Percentiles rank a stretch among this genome's conserved stretches.
Evolutionary conservation across 805 yeast species (phyloP).

Genomic region (Nakazawaea siamensis): DNA sequence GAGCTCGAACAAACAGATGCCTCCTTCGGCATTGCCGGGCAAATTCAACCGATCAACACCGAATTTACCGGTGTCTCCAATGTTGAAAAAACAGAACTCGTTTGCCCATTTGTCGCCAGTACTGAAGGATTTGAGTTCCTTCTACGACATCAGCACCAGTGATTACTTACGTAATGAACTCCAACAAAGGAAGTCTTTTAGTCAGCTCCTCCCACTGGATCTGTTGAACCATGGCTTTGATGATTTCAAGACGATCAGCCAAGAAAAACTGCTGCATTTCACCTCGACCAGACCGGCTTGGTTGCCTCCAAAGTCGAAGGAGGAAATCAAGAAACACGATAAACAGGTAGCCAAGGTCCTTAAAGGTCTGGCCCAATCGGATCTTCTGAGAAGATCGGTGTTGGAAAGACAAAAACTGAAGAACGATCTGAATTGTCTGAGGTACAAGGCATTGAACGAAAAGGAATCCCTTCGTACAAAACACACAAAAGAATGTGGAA

Average conservation of each 20-base stretch:
- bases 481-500: slow-evolving; percentile 22
- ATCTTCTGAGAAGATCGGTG: slow-evolving; percentile 21
- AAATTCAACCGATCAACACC: no score
- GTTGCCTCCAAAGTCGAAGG: slow-evolving; percentile 55
- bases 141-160: slow-evolving; percentile 30
- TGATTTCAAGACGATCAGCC: slow-evolving; percentile 51
- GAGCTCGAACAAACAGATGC: slow-evolving; percentile 11
- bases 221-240: slow-evolving; percentile 39
- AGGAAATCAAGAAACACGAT: slow-evolving; percentile 49
- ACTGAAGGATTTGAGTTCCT: slow-evolving; percentile 31
- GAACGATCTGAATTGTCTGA: slow-evolving; percentile 23
- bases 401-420: slow-evolving; percentile 24
- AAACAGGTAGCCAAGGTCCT: slow-evolving; percentile 37
- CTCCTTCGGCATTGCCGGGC: slow-evolving; percentile 4
- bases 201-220: slow-evolving; percentile 28
- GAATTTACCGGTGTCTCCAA: slow-evolving; percentile 2
- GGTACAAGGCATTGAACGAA: slow-evolving; percentile 20
- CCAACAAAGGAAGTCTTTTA: slow-evolving; percentile 25
- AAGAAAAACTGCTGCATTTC: slow-evolving; percentile 45
- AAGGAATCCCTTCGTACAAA: slow-evolving; percentile 17
- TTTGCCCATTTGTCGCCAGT: slow-evolving; percentile 22
- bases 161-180: slow-evolving; percentile 27
- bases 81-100: slow-evolving; percentile 17
- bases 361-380: slow-evolving; percentile 22
- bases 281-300: slow-evolving; percentile 64